Evolutionary conservation across 257 asterid species (phyloP).

Genomic region (Solanum sitiens): DNA sequence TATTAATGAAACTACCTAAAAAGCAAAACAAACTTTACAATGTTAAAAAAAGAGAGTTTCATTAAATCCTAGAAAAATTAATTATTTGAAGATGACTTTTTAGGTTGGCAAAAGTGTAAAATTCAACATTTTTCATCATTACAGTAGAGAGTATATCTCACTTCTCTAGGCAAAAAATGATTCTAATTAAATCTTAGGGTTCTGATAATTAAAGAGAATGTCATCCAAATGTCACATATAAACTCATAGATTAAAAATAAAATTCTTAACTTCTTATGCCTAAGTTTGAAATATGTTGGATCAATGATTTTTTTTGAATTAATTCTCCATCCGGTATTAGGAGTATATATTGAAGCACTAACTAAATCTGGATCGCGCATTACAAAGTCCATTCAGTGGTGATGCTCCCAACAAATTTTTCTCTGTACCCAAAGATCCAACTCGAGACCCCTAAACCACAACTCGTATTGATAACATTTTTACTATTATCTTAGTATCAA

Average conservation of each 20-base stretch:
- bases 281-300: neutral
- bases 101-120: neutral
- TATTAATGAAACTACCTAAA: neutral
- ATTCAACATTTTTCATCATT: neutral
- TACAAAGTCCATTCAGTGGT: neutral
- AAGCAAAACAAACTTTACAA: neutral
- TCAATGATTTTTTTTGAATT: no score
- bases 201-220: neutral
- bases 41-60: neutral
- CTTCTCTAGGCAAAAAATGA: neutral
- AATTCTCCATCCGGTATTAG: no score
- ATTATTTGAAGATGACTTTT: neutral
- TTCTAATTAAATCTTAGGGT: neutral
- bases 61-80: neutral
- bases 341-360: neutral
- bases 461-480: neutral
- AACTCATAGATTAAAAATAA: neutral
- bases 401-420: accelerated
- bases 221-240: neutral
- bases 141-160: neutral
- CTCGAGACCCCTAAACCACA: neutral
- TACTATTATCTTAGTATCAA: neutral
- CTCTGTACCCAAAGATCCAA: no score
- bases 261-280: neutral
- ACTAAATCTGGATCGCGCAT: no score